Evolutionary conservation across 2,329 filamentous ascomycete species (phyloP), one percentile per base, ranked within the genome.

Genomic region (Cordyceps cateniannulata): DNA sequence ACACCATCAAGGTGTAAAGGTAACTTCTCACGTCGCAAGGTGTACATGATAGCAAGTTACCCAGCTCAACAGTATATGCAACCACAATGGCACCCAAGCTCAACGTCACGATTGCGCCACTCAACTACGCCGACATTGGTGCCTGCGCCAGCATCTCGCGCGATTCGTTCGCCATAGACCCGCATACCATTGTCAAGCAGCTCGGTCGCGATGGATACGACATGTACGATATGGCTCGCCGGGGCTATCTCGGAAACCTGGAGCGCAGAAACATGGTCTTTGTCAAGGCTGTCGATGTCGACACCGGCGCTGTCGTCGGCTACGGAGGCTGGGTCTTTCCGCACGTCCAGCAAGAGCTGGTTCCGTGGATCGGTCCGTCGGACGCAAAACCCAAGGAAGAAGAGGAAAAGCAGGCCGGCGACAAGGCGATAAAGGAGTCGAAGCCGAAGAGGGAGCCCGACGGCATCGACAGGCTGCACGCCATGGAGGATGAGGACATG

Each of bases 141-240:
- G 50, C 50, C 55, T 63, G 60, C 53, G 60, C 62, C 24, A 18
- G 32, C 38, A 56, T 59, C 5, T 49, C 60, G 38, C 24, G 53
- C 35, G 50, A 54, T 16, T 52, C 60, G 14, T 63, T 63, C 25
- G 55, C 60, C 8, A 18, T 58, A 22, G 62, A 63, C 48, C 60
- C 62, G 10, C 56, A 63, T 24, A 62, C 60, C 25, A 47, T 63
- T n/a, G 60, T 63, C 49, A 63, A 63, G 51, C 42, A 60, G 27
- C 60, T 63, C 3, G 60, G 62, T 14, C 55, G 51, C 40, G 49
- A 63, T 25, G 55, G 51, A 22, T 63, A 63, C 49, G 60, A 62
- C 56, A 62, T 63, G 62, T 48, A 60, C 51, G 56, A 7, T 40
- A 63, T 63, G 27, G 44, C 56, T 6, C 38, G 56, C 44, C 40